phyloP scores from a whole-genome alignment of 345 rosid genomes.

The Arabidopsis thaliana region DNA sequence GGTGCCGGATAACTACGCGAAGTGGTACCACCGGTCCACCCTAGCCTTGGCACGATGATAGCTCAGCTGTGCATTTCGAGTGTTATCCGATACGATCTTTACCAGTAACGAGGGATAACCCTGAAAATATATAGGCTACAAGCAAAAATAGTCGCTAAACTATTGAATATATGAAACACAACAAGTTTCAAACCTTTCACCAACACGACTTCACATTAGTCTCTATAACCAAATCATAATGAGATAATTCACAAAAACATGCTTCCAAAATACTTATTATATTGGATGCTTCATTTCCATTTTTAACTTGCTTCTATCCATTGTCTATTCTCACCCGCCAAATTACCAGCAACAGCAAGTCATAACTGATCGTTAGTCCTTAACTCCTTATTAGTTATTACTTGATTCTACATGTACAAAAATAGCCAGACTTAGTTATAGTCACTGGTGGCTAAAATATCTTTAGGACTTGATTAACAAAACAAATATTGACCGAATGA shows the following conservation, averaged over 20 bases:
- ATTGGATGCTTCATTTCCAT: no score
- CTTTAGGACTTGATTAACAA: neutral
- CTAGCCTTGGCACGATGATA: slow-evolving; percentile 10
- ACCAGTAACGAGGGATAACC: neutral
- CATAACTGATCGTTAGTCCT: neutral
- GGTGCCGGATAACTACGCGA: slow-evolving; percentile 28
- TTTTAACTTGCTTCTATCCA: no score
- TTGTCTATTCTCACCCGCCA: no score
- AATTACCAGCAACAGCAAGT: no score
- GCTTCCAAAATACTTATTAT: neutral
- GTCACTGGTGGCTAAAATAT: neutral
- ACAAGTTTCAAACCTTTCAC: neutral
- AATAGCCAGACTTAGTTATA: neutral
- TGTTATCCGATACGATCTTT: neutral
- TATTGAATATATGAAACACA: neutral
- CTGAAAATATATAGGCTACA: neutral
- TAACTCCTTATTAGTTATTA: neutral
- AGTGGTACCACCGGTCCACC: slow-evolving; percentile 38
- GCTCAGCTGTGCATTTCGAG: neutral
- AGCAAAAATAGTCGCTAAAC: neutral
- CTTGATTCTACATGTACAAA: neutral
- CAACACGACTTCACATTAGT: neutral
- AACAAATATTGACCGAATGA: neutral
- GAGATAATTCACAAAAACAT: no score
- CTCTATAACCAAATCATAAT: neutral